Evolutionary conservation across 129 eudicot genomes (phyloP).

Genomic region (Ambrosia trifida): DNA sequence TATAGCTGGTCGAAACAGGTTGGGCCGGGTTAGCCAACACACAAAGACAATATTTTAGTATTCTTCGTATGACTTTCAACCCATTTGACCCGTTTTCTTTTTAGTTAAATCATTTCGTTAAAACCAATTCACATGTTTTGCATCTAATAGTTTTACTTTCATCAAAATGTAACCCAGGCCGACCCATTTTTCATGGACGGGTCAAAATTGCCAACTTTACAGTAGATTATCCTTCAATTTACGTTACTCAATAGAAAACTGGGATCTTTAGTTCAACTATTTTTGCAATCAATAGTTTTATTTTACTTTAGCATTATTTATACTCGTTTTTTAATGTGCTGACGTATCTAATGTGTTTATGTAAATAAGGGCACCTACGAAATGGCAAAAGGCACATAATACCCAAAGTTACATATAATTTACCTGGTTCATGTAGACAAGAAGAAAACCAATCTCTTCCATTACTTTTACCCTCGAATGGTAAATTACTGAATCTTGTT

Average conservation of each 20-base stretch:
- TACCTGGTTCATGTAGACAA: slow-evolving; percentile 60
- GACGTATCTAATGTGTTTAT: slow-evolving; percentile 22
- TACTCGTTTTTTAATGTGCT: not conserved
- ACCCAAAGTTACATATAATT: slow-evolving; percentile 6
- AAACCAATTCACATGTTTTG: not conserved
- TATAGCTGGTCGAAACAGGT: slow-evolving; percentile 28
- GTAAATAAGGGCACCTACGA: slow-evolving; percentile 59
- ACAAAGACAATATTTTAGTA: not conserved
- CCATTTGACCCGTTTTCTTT: not conserved
- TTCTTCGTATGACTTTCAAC: not conserved
- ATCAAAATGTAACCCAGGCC: not conserved
- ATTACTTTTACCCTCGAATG: slow-evolving; percentile 41
- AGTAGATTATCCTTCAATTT: not conserved
- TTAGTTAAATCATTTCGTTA: not conserved
- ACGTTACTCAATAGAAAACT: not conserved
- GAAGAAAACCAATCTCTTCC: slow-evolving; percentile 53
- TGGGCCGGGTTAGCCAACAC: no score
- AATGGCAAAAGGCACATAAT: slow-evolving; percentile 18
- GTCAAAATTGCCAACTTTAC: not conserved
- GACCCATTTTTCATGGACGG: not conserved
- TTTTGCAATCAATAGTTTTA: not conserved
- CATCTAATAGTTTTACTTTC: not conserved
- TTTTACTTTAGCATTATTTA: not conserved
- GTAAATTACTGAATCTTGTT: slow-evolving; percentile 18
- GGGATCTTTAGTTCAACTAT: not conserved